phyloP scores from a whole-genome alignment of 208 protist genomes.

The Wallacemonas sp. region DNA sequence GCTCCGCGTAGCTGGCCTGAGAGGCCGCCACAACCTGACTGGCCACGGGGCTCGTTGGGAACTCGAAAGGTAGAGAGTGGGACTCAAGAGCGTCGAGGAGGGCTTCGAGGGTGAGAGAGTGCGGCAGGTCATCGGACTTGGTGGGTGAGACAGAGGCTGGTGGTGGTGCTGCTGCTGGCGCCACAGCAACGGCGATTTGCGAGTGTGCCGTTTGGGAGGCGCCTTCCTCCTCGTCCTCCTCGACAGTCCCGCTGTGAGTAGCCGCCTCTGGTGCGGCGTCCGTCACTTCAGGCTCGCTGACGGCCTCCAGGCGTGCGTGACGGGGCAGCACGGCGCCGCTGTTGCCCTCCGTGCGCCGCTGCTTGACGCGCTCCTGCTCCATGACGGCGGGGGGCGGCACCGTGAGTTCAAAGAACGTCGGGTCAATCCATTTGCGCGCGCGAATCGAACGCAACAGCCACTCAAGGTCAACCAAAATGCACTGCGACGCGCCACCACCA shows the following conservation, averaged over 20 bases:
- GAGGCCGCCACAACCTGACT: constrained; percentile 6
- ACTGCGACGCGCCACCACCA: constrained; percentile 21
- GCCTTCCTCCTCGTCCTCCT: constrained; percentile 15
- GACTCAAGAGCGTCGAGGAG: constrained; percentile 31
- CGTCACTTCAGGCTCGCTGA: not conserved
- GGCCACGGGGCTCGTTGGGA: not conserved
- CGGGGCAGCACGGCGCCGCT: not conserved
- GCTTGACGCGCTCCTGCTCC: constrained; percentile 8
- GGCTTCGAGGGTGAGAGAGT: constrained; percentile 33
- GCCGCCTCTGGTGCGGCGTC: constrained; percentile 1
- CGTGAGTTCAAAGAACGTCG: constrained; percentile 32
- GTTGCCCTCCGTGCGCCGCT: constrained; percentile 2
- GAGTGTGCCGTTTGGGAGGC: constrained; percentile 16
- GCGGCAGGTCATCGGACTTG: constrained; percentile 9
- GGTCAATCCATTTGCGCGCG: constrained; percentile 53
- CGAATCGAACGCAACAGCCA: constrained; percentile 55
- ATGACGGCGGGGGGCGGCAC: constrained; percentile 34
- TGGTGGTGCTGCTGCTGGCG: not conserved
- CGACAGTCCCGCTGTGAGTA: not conserved
- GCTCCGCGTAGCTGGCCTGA: not conserved
- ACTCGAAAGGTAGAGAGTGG: constrained; percentile 1
- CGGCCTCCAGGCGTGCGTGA: not conserved
- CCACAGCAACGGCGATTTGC: not conserved
- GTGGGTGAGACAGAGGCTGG: not conserved
- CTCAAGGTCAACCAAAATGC: constrained; percentile 49